phyloP scores from a whole-genome alignment of 345 rosid species.

The Erysimum cheiranthoides region DNA sequence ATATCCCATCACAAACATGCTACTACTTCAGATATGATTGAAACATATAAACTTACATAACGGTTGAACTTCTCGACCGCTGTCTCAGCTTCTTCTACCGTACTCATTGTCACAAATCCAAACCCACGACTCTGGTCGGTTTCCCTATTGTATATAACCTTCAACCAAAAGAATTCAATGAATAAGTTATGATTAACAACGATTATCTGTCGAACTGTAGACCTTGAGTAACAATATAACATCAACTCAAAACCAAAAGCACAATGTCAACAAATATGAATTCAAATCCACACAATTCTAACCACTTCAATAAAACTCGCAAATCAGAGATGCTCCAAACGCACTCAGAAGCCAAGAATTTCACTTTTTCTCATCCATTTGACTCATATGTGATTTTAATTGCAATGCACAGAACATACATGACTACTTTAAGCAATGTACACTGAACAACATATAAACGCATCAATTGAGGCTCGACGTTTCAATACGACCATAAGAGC shows the following conservation, averaged over 20 bases:
- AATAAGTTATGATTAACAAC: not conserved
- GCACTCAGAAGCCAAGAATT: conserved; percentile 4
- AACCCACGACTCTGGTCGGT: conserved; percentile 92
- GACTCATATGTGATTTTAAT: not conserved
- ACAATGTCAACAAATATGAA: conserved; percentile 3
- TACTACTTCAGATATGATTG: conserved; percentile 4
- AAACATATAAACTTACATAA: conserved; percentile 60
- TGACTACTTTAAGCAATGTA: conserved; percentile 20
- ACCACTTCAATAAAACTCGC: not conserved
- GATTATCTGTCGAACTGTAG: not conserved
- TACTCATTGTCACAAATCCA: conserved; percentile 92
- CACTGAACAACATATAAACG: conserved; percentile 9
- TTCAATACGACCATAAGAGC: not conserved
- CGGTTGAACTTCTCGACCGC: conserved; percentile 73
- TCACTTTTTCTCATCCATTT: conserved; percentile 7
- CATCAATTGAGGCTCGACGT: not conserved
- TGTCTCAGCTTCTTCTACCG: conserved; percentile 84
- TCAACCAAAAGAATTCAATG: conserved; percentile 30
- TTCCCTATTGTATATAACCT: conserved; percentile 87
- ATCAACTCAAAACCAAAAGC: conserved; percentile 6
- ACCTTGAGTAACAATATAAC: not conserved
- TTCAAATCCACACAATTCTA: conserved; percentile 10
- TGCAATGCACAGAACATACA: conserved; percentile 21
- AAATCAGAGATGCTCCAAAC: not conserved
- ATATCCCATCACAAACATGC: not conserved